These are phyloP conservation scores for Actinomortierella ambigua DNA, from an alignment of 371 early-diverging fungal genomes.

Conservation along the genomic window DNA sequence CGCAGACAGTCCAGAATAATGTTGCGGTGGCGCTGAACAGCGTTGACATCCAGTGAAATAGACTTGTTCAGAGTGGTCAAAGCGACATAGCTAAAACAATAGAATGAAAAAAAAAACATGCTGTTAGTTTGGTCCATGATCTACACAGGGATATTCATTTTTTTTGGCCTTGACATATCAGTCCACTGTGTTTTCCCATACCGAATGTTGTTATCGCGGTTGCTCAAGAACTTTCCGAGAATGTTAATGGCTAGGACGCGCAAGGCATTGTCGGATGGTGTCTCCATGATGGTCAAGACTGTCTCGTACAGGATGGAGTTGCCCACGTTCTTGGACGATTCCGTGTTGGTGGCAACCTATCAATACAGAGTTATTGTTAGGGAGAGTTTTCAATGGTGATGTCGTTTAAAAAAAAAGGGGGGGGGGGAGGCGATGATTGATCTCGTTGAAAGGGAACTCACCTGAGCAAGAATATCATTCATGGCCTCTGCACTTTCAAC, in stretches of 20 bases:
- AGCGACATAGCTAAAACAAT: conserved; percentile 83
- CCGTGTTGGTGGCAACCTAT: conserved; percentile 93
- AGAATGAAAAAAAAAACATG: conserved; percentile 3
- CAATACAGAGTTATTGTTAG: neutral
- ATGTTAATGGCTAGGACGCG: conserved; percentile 96
- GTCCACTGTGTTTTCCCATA: too few relatives aligned
- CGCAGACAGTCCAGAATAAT: conserved; percentile 95
- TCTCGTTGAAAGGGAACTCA: too few relatives aligned
- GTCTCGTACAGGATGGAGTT: conserved; percentile 97
- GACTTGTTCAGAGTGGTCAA: conserved; percentile 92
- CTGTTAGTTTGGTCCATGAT: neutral
- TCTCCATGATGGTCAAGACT: conserved; percentile 94
- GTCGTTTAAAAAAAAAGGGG: neutral
- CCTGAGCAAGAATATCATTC: conserved; percentile 96
- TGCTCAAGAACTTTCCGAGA: conserved; percentile 92
- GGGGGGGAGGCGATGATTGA: neutral
- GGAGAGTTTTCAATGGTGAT: too few relatives aligned
- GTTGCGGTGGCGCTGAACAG: conserved; percentile 96
- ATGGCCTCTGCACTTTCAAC: conserved; percentile 90
- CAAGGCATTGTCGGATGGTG: conserved; percentile 89
- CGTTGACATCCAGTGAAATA: conserved; percentile 84
- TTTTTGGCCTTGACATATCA: too few relatives aligned
- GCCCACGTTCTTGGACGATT: conserved; percentile 94
- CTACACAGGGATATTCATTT: too few relatives aligned
- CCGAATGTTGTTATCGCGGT: conserved; percentile 96